phyloP scores from a whole-genome alignment of 768 basidiomycete species.

The Coprinopsis marcescibilis region DNA sequence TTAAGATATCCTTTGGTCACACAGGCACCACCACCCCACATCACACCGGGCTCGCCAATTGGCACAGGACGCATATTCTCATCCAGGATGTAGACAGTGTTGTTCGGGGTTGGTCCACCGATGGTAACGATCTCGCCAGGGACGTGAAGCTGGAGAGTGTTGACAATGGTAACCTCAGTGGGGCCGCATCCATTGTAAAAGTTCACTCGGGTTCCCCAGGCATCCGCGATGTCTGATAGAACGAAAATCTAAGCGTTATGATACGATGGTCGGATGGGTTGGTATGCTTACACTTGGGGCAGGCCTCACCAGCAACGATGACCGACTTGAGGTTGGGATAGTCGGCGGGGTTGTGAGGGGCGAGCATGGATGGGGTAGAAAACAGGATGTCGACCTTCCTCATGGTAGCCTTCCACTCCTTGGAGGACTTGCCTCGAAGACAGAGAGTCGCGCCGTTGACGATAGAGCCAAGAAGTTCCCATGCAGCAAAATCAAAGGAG shows the following conservation, averaged over 20 bases:
- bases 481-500: slow-evolving; percentile 63
- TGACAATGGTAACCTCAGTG: slow-evolving; percentile 55
- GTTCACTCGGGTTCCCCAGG: slow-evolving; percentile 36
- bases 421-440: slow-evolving; percentile 46
- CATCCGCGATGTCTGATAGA: slow-evolving; percentile 31
- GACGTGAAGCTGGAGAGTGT: slow-evolving; percentile 46
- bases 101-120: slow-evolving; percentile 51
- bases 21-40: slow-evolving; percentile 61
- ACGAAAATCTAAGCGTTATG: neutral
- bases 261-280: neutral
- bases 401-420: slow-evolving; percentile 48
- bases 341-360: slow-evolving; percentile 42
- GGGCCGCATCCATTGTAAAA: slow-evolving; percentile 55
- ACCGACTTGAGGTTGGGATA: slow-evolving; percentile 52
- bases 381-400: slow-evolving; percentile 49
- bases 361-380: slow-evolving; percentile 50
- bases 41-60: slow-evolving; percentile 33
- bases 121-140: slow-evolving; percentile 38
- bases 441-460: slow-evolving; percentile 50
- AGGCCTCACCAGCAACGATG: slow-evolving; percentile 53
- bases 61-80: slow-evolving; percentile 31
- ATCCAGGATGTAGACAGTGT: slow-evolving; percentile 35
- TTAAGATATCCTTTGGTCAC: slow-evolving; percentile 54
- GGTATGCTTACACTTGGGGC: slow-evolving; percentile 38
- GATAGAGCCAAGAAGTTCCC: slow-evolving; percentile 53